phyloP scores from a whole-genome alignment of 345 rosid species.

The Barbarea vulgaris region DNA sequence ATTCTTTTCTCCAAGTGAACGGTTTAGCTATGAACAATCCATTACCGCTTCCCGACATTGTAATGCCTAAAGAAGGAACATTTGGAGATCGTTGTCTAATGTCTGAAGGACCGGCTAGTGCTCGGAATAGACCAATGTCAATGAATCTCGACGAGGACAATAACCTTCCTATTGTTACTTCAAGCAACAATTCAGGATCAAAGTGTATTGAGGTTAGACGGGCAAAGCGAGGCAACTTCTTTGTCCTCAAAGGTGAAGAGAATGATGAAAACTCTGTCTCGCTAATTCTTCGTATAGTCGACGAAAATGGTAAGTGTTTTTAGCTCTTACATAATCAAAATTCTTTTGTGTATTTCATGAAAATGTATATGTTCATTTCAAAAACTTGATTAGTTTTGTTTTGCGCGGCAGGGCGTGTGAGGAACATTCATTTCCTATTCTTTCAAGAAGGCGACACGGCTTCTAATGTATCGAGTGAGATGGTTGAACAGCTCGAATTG shows the following conservation, averaged over 20 bases:
- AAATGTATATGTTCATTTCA: not conserved
- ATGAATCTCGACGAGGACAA: conserved; percentile 50
- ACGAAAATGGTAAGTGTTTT: conserved; percentile 50
- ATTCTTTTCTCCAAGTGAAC: conserved; percentile 66
- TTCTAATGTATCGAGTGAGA: conserved; percentile 73
- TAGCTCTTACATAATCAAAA: not conserved
- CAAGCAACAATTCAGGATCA: conserved; percentile 44
- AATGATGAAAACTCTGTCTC: conserved; percentile 66
- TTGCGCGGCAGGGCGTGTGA: conserved; percentile 56
- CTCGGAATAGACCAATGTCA: conserved; percentile 40
- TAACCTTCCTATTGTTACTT: conserved; percentile 54
- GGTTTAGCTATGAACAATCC: conserved; percentile 51
- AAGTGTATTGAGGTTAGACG: conserved; percentile 55
- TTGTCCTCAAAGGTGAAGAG: conserved; percentile 58
- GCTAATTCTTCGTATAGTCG: conserved; percentile 64
- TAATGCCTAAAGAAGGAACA: conserved; percentile 60
- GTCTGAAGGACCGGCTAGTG: conserved; percentile 64
- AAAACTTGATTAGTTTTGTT: not conserved
- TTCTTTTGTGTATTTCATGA: not conserved
- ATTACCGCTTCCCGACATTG: conserved; percentile 57
- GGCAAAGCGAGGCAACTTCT: conserved; percentile 52
- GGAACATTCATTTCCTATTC: conserved; percentile 75
- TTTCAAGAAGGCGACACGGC: conserved; percentile 72
- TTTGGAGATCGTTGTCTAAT: conserved; percentile 67
- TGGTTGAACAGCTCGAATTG: conserved; percentile 85